Conservation (phyloP, 441 rosid genomes). For the Jatropha podagrica region DNA sequence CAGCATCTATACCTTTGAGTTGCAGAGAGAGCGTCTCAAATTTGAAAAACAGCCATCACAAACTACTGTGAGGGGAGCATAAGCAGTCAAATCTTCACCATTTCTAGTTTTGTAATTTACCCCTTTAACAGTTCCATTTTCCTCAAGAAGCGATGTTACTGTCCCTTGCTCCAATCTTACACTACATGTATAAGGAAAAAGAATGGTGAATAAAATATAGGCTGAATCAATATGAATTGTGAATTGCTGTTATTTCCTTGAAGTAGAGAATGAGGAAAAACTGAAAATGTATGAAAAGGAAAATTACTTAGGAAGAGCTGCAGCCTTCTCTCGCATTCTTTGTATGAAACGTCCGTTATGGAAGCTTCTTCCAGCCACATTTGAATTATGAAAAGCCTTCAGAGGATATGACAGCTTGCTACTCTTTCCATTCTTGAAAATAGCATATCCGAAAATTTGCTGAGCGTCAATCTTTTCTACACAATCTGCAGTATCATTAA, state of each 20-base stretch:
- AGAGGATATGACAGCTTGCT: no score
- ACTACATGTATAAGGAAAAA: conserved; percentile 27
- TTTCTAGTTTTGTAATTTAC: conserved; percentile 67
- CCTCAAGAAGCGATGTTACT: conserved; percentile 74
- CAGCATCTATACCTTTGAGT: no score
- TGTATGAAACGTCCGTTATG: conserved; percentile 88
- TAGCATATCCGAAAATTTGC: no score
- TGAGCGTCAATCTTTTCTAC: conserved; percentile 36
- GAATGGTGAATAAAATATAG: no score
- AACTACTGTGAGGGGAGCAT: conserved; percentile 75
- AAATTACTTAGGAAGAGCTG: conserved; percentile 60
- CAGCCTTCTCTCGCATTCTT: conserved; percentile 81
- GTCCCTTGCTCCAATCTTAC: conserved; percentile 81
- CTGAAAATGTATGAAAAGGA: not conserved
- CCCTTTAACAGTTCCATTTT: conserved; percentile 67
- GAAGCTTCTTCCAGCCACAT: conserved; percentile 71
- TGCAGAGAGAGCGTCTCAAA: conserved; percentile 44
- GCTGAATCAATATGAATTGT: no score
- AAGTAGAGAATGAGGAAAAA: no score
- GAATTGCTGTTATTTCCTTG: no score
- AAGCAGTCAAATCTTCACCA: conserved; percentile 53
- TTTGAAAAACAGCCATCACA: conserved; percentile 28
- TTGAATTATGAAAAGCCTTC: no score
- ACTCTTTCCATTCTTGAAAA: no score
- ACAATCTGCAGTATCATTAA: conserved; percentile 54